phyloP scores from a whole-genome alignment of 75 land plant species.

The Pinus taeda region DNA sequence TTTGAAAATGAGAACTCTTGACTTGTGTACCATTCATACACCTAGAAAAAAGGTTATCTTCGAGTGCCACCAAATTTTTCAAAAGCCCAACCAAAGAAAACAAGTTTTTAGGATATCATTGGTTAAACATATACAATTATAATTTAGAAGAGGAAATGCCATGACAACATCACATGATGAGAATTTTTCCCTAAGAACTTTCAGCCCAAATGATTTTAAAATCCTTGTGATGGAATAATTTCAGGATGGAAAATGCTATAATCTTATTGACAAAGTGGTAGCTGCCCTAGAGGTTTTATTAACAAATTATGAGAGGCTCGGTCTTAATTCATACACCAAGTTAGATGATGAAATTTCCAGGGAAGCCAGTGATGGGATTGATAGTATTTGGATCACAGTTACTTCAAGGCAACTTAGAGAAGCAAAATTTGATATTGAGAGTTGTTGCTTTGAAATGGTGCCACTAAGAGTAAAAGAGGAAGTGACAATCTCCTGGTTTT shows the following conservation, averaged over 20 bases:
- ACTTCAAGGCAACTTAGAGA: constrained; percentile 23
- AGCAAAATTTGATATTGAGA: constrained; percentile 24
- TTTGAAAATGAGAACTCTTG: neutral
- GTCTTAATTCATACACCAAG: neutral
- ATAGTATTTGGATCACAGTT: constrained; percentile 17
- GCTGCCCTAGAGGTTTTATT: neutral
- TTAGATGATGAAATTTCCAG: constrained; percentile 1
- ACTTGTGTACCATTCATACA: neutral
- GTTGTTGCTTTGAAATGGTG: constrained; percentile 28
- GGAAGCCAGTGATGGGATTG: constrained; percentile 10
- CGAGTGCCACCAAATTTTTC: too few species aligned
- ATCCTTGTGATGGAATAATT: neutral
- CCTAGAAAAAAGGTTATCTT: neutral
- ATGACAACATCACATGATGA: neutral
- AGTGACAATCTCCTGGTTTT: constrained; percentile 67
- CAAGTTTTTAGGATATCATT: neutral
- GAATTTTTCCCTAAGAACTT: neutral
- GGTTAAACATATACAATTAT: neutral
- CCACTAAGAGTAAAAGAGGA: constrained; percentile 36
- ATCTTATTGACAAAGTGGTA: constrained; percentile 1
- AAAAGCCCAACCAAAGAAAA: neutral
- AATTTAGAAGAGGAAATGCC: neutral
- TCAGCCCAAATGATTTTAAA: constrained; percentile 1
- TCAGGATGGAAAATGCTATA: neutral
- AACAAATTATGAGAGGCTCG: neutral